Evolutionary conservation across 1,139 yeast species (phyloP), one percentile per base, ranked within the genome.

Genomic region (Ogataea hybrid): DNA sequence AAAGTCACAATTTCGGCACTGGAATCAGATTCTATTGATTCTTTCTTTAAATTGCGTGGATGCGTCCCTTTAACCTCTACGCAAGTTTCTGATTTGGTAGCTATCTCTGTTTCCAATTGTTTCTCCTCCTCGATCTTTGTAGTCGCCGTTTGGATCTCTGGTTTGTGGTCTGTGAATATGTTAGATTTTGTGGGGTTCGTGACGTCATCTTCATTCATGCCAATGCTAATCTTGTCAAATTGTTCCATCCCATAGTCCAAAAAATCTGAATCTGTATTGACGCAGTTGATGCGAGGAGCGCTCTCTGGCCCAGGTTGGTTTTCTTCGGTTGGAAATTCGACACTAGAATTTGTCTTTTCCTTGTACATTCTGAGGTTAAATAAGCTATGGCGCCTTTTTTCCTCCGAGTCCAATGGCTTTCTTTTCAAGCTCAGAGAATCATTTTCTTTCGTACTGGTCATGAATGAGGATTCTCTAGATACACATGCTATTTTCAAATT

Each of bases 1-100:
- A 42, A 41, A n/a, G 51, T 48, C 18, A 48, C 51, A 28, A 48
- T 46, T 25, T 46, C 51, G 8, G 53, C 48, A 25, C 51, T 45
- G 7, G 49, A 47, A 22, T 48, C 51, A 3, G 52, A 47, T 10
- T 47, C 49, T 14, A 43, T 40, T 8, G 37, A 38, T 9, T 33
- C 42, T 15, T 29, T 34, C 35, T 32, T 32, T 17, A 12, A 5
- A 9, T 25, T 20, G 11, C 9, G 31, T 11, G 16, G n/a, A 8
- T 10, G 12, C 10, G 27, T 14, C 4, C 3, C 16, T 15, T 28
- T 28, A 20, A 10, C 18, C 15, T 28, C 18, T 15, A 5, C 31
- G 9, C 3, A 14, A 3, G 31, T 7, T 28, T 28, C 7, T 4
- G 20, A 28, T 6, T 15, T 16, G 11, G 11, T 8, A 14, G 16